Evolutionary conservation across 31 red algal species (phyloP).

Genomic region (Asparagopsis taxiformis): DNA sequence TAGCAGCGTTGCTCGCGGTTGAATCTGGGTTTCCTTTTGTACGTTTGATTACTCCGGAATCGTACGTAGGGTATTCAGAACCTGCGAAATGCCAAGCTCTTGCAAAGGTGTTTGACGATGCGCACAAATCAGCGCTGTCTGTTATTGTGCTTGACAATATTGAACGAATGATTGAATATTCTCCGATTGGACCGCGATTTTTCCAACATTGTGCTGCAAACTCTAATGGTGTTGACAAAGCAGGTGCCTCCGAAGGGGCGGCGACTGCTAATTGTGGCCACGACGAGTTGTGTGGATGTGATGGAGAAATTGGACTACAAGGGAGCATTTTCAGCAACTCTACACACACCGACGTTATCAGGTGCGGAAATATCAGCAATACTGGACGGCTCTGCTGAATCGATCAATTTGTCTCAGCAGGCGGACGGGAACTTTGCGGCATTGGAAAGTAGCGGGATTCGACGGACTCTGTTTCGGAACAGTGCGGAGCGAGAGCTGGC

Average conservation of each 20-base stretch:
- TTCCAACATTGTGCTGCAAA: slow-evolving; percentile 92
- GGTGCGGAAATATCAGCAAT: slow-evolving; percentile 61
- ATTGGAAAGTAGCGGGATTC: slow-evolving; percentile 20
- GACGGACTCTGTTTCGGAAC: slow-evolving; percentile 59
- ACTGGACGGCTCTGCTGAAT: slow-evolving; percentile 67
- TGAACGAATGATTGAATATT: slow-evolving; percentile 96
- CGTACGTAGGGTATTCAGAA: slow-evolving; percentile 96
- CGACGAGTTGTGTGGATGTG: slow-evolving; percentile 72
- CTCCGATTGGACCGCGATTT: slow-evolving; percentile 96
- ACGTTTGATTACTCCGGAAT: slow-evolving; percentile 84
- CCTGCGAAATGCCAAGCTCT: slow-evolving; percentile 90
- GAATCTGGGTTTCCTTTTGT: slow-evolving; percentile 99
- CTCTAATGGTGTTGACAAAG: slow-evolving; percentile 94
- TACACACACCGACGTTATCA: slow-evolving; percentile 58
- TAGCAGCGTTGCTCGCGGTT: slow-evolving; percentile 91
- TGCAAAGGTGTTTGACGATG: slow-evolving; percentile 96
- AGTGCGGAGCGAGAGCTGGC: slow-evolving; percentile 51
- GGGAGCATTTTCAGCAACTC: slow-evolving; percentile 79
- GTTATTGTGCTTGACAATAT: slow-evolving; percentile 97
- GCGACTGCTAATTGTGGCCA: slow-evolving; percentile 90
- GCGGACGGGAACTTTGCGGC: slow-evolving; percentile 53
- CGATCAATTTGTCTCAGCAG: slow-evolving; percentile 51
- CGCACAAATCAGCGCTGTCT: slow-evolving; percentile 91
- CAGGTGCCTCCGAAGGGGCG: slow-evolving; percentile 84
- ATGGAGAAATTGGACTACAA: slow-evolving; percentile 81